Base-by-base conservation (phyloP, 2,329 filamentous ascomycete species). In the Calonectria henricotiae region DNA sequence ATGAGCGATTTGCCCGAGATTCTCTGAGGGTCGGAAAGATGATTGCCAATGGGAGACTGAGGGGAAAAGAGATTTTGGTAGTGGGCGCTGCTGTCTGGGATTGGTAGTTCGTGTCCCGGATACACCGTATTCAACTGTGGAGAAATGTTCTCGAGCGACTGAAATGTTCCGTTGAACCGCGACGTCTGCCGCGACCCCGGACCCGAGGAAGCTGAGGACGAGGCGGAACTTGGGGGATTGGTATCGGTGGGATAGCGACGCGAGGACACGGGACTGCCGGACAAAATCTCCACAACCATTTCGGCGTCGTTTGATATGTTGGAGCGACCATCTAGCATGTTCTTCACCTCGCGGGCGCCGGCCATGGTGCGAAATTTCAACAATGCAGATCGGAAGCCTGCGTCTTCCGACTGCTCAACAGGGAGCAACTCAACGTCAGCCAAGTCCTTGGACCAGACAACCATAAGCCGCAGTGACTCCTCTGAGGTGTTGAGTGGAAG, bases 1-100 rank as follows among this genome's bases (percentile, higher is more conserved):
- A 95, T 95, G 62, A 94, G 84, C 3, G 90, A 89, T 81, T 94
- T 94, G 75, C 93, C 91, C 3, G 89, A 89, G 43, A 89, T 85
- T 67, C 89, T 86, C 17, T 85, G 83, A 61, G 87, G 86, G 70
- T 91, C 90, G n/a, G 85, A 85, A n/a, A 92, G 85, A 64, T 92
- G 89, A 77, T 91, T 92, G 47, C 90, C 91, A 65, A 94, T 91
- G 1, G 92, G 92, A 6, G 92, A 94, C 74, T 93, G 92, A 0
- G 92, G 90, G 13, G 91, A 92, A 82, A 94, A 95, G 30, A 94
- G 82, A 71, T 85, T 90, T 73, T 91, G 89, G 74, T 90, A 90
- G 69, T 86, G 84, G 17, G 83, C 80, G 78, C 81, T 87, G 4
- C 84, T 82, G 37, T 91, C 90, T 3, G 88, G 85, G 62, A 88